Base-by-base conservation (phyloP, 306 rosid genomes). In the Alnus rubra region DNA sequence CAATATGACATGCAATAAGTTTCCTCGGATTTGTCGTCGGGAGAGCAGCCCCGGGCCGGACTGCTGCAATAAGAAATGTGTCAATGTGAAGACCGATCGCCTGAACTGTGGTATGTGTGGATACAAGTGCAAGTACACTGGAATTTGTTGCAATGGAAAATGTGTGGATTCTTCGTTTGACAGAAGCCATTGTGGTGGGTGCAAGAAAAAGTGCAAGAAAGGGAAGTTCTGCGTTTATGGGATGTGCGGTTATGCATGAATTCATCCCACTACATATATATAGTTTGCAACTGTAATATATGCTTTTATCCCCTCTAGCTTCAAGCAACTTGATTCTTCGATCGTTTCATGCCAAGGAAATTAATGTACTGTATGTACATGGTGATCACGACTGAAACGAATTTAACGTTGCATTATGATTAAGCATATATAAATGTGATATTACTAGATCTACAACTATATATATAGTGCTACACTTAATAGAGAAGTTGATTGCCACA, bases 41-140 rank as follows among this genome's bases (percentile, higher is more conserved):
- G 81, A 79, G 83, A 78, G 56, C 30, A 85, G 88, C 60, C 18
- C 19, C 0, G 84, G 89, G 68, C 84, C 79, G 0, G 81, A 85
- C 56, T 85, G 91, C 76, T 88, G 91, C 81, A 81, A 79, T 76
- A 81, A 81, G 79, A 88, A 73, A 18, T 85, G 89, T 55, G 91
- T 85, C 5, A 71, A 83, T 16, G 82, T 81, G 51, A 71, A 54
- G 76, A 79, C 58, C 0, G 87, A 88, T 49, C 16, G 69, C 9
- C 4, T 71, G 50, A 88, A 90, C 72, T 90, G 90, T 31, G 90
- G 89, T 3, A 78, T 33, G 59, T 88, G 92, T n/a, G 83, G 87
- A 1, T 18, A 69, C 65, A 83, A 79, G 63, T 86, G 92, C 35
- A 86, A 69, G 60, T 85, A 86, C 75, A 19, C 82, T 3, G 75